Evolutionary conservation across 2,329 filamentous ascomycete genomes (phyloP), one percentile per base, ranked within the genome.

Genomic region (Alternaria postmessia): DNA sequence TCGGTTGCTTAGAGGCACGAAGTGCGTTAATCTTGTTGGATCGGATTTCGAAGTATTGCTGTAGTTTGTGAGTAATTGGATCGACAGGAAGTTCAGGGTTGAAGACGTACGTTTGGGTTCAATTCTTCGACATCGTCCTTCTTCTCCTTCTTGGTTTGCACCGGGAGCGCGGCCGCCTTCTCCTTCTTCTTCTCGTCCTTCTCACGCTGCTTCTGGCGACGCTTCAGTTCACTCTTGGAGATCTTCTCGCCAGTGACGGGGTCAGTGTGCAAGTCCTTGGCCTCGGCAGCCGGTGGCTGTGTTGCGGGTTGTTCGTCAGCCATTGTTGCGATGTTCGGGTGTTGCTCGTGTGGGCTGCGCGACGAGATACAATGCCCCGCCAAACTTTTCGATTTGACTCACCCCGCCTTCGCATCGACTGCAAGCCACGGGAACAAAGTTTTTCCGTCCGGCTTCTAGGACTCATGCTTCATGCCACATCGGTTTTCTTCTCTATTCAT

Each of bases 21-120:
- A 94, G 86, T 73, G 90, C 90, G 80, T 91, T 90, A 83, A 97
- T 89, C 68, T 86, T 87, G 70, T 92, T 88, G 74, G 91, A 96
- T 65, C 95, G 91, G 77, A 98, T 96, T 83, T 99, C 95, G 78
- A 97, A 97, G 85, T 98, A 99, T 89, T 92, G 89, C 88, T 91
- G 73, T 14, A 28, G 28, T 58, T 24, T 41, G 67, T 75, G 30
- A 72, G 63, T 44, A 51, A 7, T 9, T 9, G 11, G 14, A 1
- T 7, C 39, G 5, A 47, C 22, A 77, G 75, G 16, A 8, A 18
- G 30, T 85, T 76, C 11, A 2, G 7, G 18, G 5, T 16, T 32
- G 24, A 24, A 14, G 7, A 3, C 49, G 76, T 75, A 91, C 89
- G 77, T 92, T 92, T 44, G 89, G 89, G 69, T 88, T 91, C 74